These are phyloP conservation scores for Candida piceae DNA, from an alignment of 805 yeast species.

Conservation along the genomic window DNA sequence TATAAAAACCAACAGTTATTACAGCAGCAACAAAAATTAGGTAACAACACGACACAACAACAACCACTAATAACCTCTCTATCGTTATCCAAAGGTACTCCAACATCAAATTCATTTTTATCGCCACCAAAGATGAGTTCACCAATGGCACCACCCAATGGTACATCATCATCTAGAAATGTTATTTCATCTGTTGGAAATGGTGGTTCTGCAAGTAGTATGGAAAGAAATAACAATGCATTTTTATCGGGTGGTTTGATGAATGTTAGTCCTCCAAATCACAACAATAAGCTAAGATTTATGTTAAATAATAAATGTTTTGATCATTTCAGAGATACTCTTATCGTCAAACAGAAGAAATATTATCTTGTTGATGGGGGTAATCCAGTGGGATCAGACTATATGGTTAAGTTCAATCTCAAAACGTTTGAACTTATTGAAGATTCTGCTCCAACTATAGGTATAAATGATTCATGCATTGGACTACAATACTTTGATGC, in stretches of 20 bases:
- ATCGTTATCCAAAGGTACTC: constrained; percentile 19
- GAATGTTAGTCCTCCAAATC: constrained; percentile 29
- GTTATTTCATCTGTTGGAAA: constrained; percentile 11
- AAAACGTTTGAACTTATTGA: constrained; percentile 56
- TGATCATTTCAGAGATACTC: constrained; percentile 21
- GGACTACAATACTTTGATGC: constrained; percentile 52
- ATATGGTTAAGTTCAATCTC: constrained; percentile 33
- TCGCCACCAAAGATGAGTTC: constrained; percentile 21
- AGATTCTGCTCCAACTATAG: constrained; percentile 44
- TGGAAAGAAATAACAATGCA: constrained; percentile 1
- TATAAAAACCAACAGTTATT: constrained; percentile 10
- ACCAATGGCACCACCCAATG: constrained; percentile 23
- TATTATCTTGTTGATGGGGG: constrained; percentile 20
- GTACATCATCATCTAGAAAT: constrained; percentile 9
- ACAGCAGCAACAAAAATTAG: constrained; percentile 3
- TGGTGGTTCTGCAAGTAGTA: constrained; percentile 1
- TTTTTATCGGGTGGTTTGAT: constrained; percentile 13
- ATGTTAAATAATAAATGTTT: constrained; percentile 18
- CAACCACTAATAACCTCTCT: constrained; percentile 15
- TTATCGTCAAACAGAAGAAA: constrained; percentile 16
- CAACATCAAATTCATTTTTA: constrained; percentile 15
- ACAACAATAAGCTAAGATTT: constrained; percentile 27
- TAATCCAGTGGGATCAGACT: constrained; percentile 5
- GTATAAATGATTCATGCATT: constrained; percentile 49
- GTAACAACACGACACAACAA: constrained; percentile 8